These are phyloP conservation scores for Mycena kentingensis DNA, from an alignment of 768 basidiomycete species.

Conservation along the genomic window DNA sequence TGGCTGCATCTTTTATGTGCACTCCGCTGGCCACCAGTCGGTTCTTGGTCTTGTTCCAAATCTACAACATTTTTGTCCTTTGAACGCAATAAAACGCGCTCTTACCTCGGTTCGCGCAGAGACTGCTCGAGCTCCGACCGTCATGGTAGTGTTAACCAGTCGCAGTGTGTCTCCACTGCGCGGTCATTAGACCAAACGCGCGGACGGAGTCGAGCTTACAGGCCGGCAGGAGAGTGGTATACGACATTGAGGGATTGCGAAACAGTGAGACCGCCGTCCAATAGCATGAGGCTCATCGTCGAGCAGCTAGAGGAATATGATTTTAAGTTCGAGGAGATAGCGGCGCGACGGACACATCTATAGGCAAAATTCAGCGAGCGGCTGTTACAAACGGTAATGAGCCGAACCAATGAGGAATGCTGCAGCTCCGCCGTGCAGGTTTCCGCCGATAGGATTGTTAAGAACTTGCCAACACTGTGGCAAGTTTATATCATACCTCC, in stretches of 20 bases:
- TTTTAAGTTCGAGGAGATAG: no score
- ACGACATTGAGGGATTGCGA: constrained; percentile 16
- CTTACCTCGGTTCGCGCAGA: constrained; percentile 13
- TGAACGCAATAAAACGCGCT: neutral
- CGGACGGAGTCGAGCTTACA: constrained; percentile 7
- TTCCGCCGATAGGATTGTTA: constrained; percentile 8
- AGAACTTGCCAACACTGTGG: constrained; percentile 8
- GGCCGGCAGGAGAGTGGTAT: constrained; percentile 17
- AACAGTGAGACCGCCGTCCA: neutral
- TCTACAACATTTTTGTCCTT: neutral
- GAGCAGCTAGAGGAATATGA: neutral
- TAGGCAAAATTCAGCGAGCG: neutral
- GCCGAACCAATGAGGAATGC: constrained; percentile 14
- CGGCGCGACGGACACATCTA: neutral
- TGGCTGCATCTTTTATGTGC: constrained; percentile 14
- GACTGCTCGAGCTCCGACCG: constrained; percentile 9
- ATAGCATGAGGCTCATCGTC: neutral
- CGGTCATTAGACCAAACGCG: neutral
- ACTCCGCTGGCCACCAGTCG: constrained; percentile 9
- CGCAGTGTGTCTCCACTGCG: constrained; percentile 14
- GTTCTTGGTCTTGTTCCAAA: constrained; percentile 13
- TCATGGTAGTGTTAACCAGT: constrained; percentile 14
- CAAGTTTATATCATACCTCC: neutral
- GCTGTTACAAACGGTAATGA: constrained; percentile 11
- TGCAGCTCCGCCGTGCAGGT: constrained; percentile 16